Conservation (phyloP, 441 rosid genomes). For the Jatropha multifida region DNA sequence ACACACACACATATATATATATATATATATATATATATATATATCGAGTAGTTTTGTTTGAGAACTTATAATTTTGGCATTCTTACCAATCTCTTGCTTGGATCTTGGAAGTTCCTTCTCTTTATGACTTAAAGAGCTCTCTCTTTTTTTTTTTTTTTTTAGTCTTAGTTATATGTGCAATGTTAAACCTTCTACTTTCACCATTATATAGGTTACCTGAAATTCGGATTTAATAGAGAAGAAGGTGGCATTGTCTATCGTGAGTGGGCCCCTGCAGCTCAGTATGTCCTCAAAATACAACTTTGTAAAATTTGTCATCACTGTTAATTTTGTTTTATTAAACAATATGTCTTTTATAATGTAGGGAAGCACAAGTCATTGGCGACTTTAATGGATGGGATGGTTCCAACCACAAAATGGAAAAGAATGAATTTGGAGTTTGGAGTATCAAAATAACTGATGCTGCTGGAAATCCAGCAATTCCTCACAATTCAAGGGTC, state of each 20-base stretch:
- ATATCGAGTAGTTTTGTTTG: too few species aligned
- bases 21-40: too few species aligned
- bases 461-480: constrained; percentile 52
- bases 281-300: constrained; percentile 41
- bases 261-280: constrained; percentile 94
- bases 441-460: constrained; percentile 73
- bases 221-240: constrained; percentile 74
- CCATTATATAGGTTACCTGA: constrained; percentile 54
- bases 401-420: constrained; percentile 75
- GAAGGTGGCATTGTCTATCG: constrained; percentile 62
- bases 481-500: constrained; percentile 78
- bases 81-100: constrained; percentile 7
- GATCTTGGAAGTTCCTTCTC: constrained; percentile 14
- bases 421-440: constrained; percentile 73
- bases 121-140: neutral
- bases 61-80: neutral
- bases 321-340: constrained; percentile 22
- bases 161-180: neutral
- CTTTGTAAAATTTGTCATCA: neutral
- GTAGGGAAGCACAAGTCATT: constrained; percentile 75
- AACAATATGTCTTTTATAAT: constrained; percentile 21
- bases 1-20: too few species aligned
- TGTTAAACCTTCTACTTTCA: constrained; percentile 17
- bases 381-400: constrained; percentile 91
- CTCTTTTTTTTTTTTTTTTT: neutral